Evolutionary conservation across 1,284 basidiomycete genomes (phyloP).

Genomic region (Sparassis latifolia): DNA sequence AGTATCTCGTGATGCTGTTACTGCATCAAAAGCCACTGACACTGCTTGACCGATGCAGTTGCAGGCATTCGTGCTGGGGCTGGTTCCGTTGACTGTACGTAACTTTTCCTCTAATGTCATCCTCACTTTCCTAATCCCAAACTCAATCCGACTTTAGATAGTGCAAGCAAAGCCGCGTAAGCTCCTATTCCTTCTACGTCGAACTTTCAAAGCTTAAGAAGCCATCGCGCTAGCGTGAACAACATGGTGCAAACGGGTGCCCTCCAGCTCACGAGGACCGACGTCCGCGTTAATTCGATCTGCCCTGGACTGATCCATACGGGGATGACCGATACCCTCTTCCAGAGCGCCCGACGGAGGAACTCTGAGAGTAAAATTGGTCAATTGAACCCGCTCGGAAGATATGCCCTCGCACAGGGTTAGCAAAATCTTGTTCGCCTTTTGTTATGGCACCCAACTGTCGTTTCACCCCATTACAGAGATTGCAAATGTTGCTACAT

Average conservation of each 20-base stretch:
- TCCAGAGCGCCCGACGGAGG: conserved; percentile 69
- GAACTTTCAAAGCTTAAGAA: conserved; percentile 4
- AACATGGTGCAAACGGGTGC: conserved; percentile 78
- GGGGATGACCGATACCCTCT: conserved; percentile 73
- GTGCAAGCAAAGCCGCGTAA: conserved; percentile 87
- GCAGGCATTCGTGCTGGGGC: conserved; percentile 85
- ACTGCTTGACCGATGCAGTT: conserved; percentile 34
- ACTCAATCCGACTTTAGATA: conserved; percentile 44
- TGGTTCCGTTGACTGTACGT: conserved; percentile 79
- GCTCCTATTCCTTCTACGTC: conserved; percentile 20
- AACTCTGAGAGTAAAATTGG: conserved; percentile 77
- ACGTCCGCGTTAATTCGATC: conserved; percentile 85
- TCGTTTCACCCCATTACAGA: conserved; percentile 34
- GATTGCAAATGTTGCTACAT: conserved; percentile 80
- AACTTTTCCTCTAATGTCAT: neutral
- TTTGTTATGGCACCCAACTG: neutral
- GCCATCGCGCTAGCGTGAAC: conserved; percentile 53
- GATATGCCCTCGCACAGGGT: conserved; percentile 79
- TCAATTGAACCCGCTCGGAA: conserved; percentile 78
- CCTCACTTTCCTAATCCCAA: neutral
- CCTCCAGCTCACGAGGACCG: conserved; percentile 77
- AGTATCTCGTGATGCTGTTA: neutral
- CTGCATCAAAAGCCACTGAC: neutral
- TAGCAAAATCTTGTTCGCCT: neutral
- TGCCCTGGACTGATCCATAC: conserved; percentile 93